phyloP scores from a whole-genome alignment of 208 protist species.

The Phytomonas sp. region DNA sequence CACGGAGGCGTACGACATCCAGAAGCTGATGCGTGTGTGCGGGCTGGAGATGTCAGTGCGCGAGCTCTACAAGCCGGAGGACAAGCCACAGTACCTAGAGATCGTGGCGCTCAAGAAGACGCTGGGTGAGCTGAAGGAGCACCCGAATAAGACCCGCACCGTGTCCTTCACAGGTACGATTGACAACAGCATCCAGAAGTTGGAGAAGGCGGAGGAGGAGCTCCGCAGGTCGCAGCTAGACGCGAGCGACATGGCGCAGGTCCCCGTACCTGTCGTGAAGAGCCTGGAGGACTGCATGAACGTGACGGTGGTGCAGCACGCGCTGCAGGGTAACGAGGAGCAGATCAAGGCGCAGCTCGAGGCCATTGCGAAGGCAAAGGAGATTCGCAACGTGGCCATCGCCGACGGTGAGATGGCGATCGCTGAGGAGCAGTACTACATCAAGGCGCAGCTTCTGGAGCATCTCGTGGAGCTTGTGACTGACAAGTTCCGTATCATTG shows the following conservation, averaged over 20 bases:
- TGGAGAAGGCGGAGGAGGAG: slow-evolving; percentile 78
- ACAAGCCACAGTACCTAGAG: slow-evolving; percentile 83
- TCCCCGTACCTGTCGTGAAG: slow-evolving; percentile 55
- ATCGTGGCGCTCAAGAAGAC: slow-evolving; percentile 65
- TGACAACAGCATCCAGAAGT: slow-evolving; percentile 67
- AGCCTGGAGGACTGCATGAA: slow-evolving; percentile 77
- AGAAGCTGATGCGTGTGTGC: slow-evolving; percentile 65
- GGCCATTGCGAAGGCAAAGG: slow-evolving; percentile 64
- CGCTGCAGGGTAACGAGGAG: slow-evolving; percentile 62
- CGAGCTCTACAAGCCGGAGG: slow-evolving; percentile 73
- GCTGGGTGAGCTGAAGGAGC: slow-evolving; percentile 63
- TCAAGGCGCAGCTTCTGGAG: slow-evolving; percentile 75
- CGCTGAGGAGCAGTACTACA: slow-evolving; percentile 79
- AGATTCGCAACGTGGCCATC: slow-evolving; percentile 75
- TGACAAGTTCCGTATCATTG: slow-evolving; percentile 75
- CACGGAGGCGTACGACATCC: slow-evolving; percentile 70
- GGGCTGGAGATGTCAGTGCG: slow-evolving; percentile 71
- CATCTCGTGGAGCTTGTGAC: slow-evolving; percentile 61
- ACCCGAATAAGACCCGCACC: slow-evolving; percentile 74
- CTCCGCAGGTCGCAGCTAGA: slow-evolving; percentile 48
- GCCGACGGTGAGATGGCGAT: slow-evolving; percentile 78
- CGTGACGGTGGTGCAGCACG: slow-evolving; percentile 61
- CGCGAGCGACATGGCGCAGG: slow-evolving; percentile 65
- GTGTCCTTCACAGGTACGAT: slow-evolving; percentile 72
- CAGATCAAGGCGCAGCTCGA: slow-evolving; percentile 71